Evolutionary conservation across 129 eudicot species (phyloP), one percentile per base, ranked within the genome.

Genomic region (Helianthus tuberosus): DNA sequence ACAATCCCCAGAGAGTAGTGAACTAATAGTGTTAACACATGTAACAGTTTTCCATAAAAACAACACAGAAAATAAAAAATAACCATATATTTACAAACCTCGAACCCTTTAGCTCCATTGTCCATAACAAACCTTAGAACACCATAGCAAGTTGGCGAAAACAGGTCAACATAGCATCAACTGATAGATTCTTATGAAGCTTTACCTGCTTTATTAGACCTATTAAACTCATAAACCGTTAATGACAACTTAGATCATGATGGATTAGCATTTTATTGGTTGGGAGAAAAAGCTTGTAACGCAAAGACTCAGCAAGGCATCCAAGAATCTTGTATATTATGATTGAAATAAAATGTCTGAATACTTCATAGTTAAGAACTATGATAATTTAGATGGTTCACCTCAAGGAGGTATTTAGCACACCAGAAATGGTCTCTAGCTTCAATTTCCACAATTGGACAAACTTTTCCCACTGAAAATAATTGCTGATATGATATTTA

Each of bases 391-490:
- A 20, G 23, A 20, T 20, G 27, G 3, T 63, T 75, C 79, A 91
- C 99, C 96, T 94, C 99, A 16, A 94, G 96, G 77, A 94, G n/a
- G n/a, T n/a, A n/a, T n/a, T n/a, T n/a, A n/a, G n/a, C n/a, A n/a
- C n/a, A n/a, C n/a, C n/a, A n/a, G n/a, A n/a, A n/a, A n/a, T n/a
- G n/a, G n/a, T n/a, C n/a, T n/a, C n/a, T n/a, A n/a, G n/a, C n/a
- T n/a, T n/a, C n/a, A n/a, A 94, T 91, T 80, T 97, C 99, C 13
- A 88, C 96, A 59, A 93, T 83, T 20, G 99, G 99, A 69, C 99
- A 97, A 12, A 91, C 99, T 94, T 91, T 77, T 94, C 99, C 99
- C 99, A 91, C 98, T 94, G 79, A 72, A 68, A 66, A 25, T 72
- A 63, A 66, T 27, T 10, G 3, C 3, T 1, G 15, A 8, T 15